Base-by-base conservation (phyloP, 2,329 filamentous ascomycete species). In the Fulvia fulva region DNA sequence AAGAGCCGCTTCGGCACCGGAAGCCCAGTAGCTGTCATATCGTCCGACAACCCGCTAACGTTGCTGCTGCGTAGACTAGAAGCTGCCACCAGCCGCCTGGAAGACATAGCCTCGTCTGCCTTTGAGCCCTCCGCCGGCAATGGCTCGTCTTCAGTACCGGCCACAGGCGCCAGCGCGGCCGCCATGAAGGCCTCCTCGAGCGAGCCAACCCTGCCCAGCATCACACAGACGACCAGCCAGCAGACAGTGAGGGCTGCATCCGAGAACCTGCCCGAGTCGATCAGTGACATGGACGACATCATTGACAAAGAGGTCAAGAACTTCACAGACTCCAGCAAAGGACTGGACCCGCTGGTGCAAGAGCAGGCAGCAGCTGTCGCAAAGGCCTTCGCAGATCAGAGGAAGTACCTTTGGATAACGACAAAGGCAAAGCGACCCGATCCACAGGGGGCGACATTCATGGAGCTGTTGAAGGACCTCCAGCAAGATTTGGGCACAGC, bases 341-440 rank as follows among this genome's bases (percentile, higher is more conserved):
- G 89, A 64, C 77, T 97, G 55, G 92, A 91, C 56, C 87, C 87
- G 58, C 51, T 69, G 61, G 61, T 72, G 9, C 60, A 69, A 54
- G 86, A 95, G 67, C 93, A 97, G 82, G 88, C 90, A 75, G 65
- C 59, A 72, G 79, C 80, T 23, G 81, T 87, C 50, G 76, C 81
- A 57, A 76, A 81, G 68, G 84, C 91, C 43, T 97, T 97, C 77
- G 80, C 86, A 58, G 90, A 90, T 61, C 89, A 97, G 78, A 87
- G 93, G 66, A 89, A 87, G 65, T 96, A 96, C 74, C 81, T 99
- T 57, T 83, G 95, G 63, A 87, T 97, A 67, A 85, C 91, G 1
- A 93, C 90, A 54, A 94, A 92, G 78, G 88, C 94, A 22, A 95
- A 91, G 81, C 96, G 96, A 77, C 94, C 93, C 22, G 88, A 94